phyloP scores from a whole-genome alignment of 192 early-diverging fungal genomes.

The Backusella sp. region DNA sequence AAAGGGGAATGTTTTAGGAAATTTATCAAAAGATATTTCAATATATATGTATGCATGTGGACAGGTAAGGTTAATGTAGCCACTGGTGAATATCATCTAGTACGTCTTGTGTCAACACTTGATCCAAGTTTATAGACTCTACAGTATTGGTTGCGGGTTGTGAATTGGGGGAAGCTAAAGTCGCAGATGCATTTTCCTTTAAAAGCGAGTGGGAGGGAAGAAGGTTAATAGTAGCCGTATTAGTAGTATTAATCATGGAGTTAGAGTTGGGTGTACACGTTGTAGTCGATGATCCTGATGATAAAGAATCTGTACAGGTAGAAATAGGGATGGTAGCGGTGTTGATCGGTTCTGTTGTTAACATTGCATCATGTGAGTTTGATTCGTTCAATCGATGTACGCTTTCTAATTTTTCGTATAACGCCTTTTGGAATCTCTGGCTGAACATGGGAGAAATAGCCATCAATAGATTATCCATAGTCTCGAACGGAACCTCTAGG shows the following conservation, averaged over 20 bases:
- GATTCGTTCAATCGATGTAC: constrained; percentile 4
- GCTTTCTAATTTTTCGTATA: constrained; percentile 31
- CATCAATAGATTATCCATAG: constrained; percentile 41
- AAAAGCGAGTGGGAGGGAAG: background rate
- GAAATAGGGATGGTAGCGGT: background rate
- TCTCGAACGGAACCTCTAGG: constrained; percentile 34
- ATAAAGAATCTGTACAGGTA: background rate
- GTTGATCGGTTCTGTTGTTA: background rate
- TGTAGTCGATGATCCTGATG: background rate
- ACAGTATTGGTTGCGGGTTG: background rate
- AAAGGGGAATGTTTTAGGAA: background rate
- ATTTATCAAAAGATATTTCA: background rate
- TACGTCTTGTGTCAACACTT: background rate
- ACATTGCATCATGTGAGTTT: background rate
- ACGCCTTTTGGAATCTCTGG: constrained; percentile 32
- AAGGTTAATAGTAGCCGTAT: background rate
- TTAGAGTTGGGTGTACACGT: background rate
- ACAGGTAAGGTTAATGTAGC: background rate
- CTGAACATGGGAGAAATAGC: constrained; percentile 34
- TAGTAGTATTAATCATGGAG: background rate
- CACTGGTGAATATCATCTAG: constrained; percentile 1
- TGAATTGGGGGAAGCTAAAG: background rate
- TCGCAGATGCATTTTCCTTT: background rate
- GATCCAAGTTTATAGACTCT: constrained; percentile 3
- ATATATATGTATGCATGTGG: background rate